Base-by-base conservation (phyloP, 768 basidiomycete genomes). In the Suillus plorans region DNA sequence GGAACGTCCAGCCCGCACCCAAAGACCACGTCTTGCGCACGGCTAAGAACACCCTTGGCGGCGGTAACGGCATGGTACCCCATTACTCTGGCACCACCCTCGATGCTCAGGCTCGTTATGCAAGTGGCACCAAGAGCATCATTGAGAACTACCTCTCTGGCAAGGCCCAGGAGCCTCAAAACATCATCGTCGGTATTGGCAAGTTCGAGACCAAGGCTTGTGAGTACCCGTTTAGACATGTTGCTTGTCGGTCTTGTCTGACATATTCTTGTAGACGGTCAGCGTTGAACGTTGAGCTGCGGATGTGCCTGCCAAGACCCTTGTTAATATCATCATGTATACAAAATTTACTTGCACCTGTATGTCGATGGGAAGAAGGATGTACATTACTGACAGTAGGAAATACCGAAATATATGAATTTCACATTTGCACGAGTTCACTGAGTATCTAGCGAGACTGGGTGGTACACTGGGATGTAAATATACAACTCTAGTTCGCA, bases 61-160 rank as follows among this genome's bases (percentile, higher is more conserved):
- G 86, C 66, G 94, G 94, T 28, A 96, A 97, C 78, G 94, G 90
- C 71, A 95, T 95, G 86, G 90, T 92, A 6, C 89, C 91, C 13
- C 91, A 92, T 73, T 93, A 92, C 80, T 91, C 89, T 69, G 93
- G 94, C 45, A 94, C 93, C 9, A 94, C 93, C 31, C 85, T 95
- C 66, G 94, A 96, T 71, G 94, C 94, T 3, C 94, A 96, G 79
- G 85, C 82, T 34, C 90, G 94, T 57, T 97, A 97, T 73, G 94
- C 94, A 18, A 77, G 79, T 52, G 93, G 92, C 16, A 81, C 86
- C 34, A 86, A 80, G 79, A 81, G 78, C 68, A 94, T 94, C 73
- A 80, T 94, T 63, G 82, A 87, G 63, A 89, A 90, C 77, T 94
- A 88, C 79, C 70, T 92, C 66, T 72, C 72, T 16, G 78, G 75